phyloP scores from a whole-genome alignment of 208 protist genomes.

The Trypanosoma cruzi region DNA sequence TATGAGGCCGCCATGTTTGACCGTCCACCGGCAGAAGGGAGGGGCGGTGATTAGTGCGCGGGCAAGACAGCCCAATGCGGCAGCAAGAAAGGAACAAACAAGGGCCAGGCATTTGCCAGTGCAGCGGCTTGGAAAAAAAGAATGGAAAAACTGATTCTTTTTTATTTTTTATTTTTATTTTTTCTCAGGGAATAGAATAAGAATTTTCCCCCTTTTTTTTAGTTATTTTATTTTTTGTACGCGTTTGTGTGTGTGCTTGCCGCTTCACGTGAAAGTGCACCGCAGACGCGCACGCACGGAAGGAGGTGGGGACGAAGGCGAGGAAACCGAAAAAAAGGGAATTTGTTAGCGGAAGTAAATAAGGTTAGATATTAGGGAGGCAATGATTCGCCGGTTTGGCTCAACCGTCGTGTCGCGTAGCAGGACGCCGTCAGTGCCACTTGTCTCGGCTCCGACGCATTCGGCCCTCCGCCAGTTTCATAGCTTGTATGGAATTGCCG shows the following conservation, averaged over 20 bases:
- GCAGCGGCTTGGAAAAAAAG: background rate
- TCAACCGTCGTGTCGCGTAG: slow-evolving; percentile 19
- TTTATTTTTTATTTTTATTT: background rate
- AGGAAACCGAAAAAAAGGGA: slow-evolving; percentile 1
- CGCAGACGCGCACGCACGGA: background rate
- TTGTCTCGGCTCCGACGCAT: background rate
- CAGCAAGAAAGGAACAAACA: background rate
- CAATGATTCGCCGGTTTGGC: slow-evolving; percentile 47
- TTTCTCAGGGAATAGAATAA: background rate
- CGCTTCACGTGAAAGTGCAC: background rate
- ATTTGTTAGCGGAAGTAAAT: background rate
- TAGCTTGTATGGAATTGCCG: slow-evolving; percentile 56
- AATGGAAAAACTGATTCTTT: background rate
- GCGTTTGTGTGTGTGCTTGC: background rate
- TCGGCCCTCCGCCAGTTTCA: slow-evolving; percentile 42
- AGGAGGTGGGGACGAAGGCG: background rate
- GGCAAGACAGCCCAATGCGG: background rate
- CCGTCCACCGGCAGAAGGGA: background rate
- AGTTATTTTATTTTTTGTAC: background rate
- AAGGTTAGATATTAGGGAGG: background rate
- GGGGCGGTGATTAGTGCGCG: slow-evolving; percentile 5
- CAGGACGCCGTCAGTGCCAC: background rate
- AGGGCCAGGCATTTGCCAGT: background rate
- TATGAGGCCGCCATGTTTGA: slow-evolving; percentile 40
- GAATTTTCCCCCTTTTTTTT: background rate